Conservation (phyloP, 768 basidiomycete genomes). For the Lactarius psammicola region DNA sequence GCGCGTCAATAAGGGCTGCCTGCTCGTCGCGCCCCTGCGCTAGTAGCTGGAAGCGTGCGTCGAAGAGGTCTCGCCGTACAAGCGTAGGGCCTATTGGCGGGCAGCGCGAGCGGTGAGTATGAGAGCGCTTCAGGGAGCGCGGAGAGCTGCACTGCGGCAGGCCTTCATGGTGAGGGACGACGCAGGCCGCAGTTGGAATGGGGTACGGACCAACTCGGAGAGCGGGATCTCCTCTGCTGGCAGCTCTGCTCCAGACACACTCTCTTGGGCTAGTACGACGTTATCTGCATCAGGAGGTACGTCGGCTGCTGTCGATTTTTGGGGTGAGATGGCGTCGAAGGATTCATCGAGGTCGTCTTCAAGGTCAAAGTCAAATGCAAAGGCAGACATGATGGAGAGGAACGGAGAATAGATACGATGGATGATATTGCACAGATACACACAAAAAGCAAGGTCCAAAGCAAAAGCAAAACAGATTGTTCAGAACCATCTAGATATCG, state of each 20-base stretch:
- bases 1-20: slow-evolving; percentile 70
- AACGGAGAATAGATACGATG: neutral
- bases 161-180: neutral
- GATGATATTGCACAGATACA: neutral
- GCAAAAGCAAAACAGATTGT: neutral
- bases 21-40: slow-evolving; percentile 42
- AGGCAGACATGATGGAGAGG: slow-evolving; percentile 32
- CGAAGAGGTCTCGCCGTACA: slow-evolving; percentile 84
- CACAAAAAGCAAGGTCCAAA: no score
- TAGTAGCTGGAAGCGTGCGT: slow-evolving; percentile 93
- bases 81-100: slow-evolving; percentile 42
- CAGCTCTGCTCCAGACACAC: neutral
- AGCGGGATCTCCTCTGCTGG: slow-evolving; percentile 36
- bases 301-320: neutral
- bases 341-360: slow-evolving; percentile 42
- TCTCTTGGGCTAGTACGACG: neutral
- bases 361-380: slow-evolving; percentile 70
- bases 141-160: slow-evolving; percentile 51
- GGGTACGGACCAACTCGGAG: slow-evolving; percentile 35
- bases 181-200: neutral
- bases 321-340: slow-evolving; percentile 17
- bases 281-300: neutral
- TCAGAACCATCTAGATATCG: slow-evolving; percentile 19
- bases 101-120: slow-evolving; percentile 68
- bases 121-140: slow-evolving; percentile 72